A percentile compares a stretch with the other conserved stretches of the same genome.
Conservation (phyloP, 805 yeast genomes). For the Yarrowia sp. region DNA sequence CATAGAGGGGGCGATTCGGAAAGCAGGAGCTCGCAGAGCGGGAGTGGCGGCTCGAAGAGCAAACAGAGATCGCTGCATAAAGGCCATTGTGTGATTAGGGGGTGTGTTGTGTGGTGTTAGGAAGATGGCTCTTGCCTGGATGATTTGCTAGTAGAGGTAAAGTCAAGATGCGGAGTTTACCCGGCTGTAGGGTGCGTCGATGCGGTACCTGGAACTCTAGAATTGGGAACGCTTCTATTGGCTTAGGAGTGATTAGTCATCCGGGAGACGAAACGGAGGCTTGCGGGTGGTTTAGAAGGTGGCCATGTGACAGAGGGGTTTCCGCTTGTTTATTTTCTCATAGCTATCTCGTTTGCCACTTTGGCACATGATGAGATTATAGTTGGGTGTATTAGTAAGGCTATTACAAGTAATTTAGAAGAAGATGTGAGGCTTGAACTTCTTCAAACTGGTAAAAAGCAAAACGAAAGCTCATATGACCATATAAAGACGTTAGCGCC, state of each 20-base stretch:
- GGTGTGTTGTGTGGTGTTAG: background rate
- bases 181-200: conserved; percentile 28
- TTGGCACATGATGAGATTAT: no score
- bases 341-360: no score
- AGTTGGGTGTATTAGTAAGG: no score
- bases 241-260: background rate
- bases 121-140: no score
- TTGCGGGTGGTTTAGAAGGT: no score
- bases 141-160: conserved; percentile 11
- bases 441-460: no score
- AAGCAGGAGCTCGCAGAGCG: conserved; percentile 31
- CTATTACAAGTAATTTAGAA: no score
- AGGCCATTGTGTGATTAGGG: conserved; percentile 29
- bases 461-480: no score
- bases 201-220: conserved; percentile 5
- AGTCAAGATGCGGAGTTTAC: conserved; percentile 11
- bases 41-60: conserved; percentile 36
- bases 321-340: no score
- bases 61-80: conserved; percentile 37
- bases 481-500: no score
- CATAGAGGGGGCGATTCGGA: conserved; percentile 36
- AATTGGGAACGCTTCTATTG: conserved; percentile 16
- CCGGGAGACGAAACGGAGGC: background rate
- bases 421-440: no score
- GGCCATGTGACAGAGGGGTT: no score